Base-by-base conservation (phyloP, 176 grass and related monocot species). In the Hordeum vulgare region DNA sequence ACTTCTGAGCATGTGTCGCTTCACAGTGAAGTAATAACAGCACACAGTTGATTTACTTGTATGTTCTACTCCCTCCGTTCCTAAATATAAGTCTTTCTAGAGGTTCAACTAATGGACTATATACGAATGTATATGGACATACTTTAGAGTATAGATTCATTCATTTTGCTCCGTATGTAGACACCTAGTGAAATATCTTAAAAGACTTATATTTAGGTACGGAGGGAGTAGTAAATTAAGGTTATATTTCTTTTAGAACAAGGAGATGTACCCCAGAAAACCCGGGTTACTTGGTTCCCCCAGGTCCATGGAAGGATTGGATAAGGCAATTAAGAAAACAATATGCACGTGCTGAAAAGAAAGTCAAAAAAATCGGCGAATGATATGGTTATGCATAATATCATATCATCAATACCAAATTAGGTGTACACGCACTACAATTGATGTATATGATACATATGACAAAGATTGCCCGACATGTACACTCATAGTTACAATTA, bases 321-420 rank as follows among this genome's bases (percentile, higher is more conserved):
- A 70, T 25, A 79, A 51, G 8, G 8, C 29, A 49, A 61, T 45
- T 7, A 34, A 49, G 14, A 39, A 61, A 71, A 73, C 67, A 44
- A 79, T 85, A 24, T 31, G 37, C 66, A 75, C 51, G 76, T 86
- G 84, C 14, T 74, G 9, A 80, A 86, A 86, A 65, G 31, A 29
- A 80, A 39, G 77, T 86, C 57, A 86, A 80, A 9, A 1, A 49
- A 49, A 21, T 63, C 9, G 41, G 41, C 40, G 35, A 80, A 80
- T 66, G 27, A 66, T 45, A 23, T 77, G 36, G 7, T 77, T 77
- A 34, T 77, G 33, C 49, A 59, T 60, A 77, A 59, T 21, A 77
- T 60, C 70, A 49, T 49, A 15, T 74, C 25, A 11, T 57, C 42
- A 26, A 21, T 51, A 74, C 31, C 14, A 20, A 74, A 74, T 74